phyloP scores from a whole-genome alignment of 2,329 filamentous ascomycete species.

The Trichophyton equinum region DNA sequence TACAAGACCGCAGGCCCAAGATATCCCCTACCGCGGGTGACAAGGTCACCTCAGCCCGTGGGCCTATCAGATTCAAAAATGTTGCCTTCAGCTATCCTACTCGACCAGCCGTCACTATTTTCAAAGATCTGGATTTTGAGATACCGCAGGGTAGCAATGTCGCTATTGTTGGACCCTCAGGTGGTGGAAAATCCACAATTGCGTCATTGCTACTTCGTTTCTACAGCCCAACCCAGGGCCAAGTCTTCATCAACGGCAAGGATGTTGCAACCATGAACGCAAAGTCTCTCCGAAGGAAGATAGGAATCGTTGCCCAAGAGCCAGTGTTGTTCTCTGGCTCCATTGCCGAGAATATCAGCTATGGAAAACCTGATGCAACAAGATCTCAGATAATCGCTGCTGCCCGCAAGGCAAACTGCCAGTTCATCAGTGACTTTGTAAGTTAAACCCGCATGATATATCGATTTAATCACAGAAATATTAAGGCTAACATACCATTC shows the following conservation, averaged over 20 bases:
- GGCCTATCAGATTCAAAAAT: slow-evolving; percentile 75
- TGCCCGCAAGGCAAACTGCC: slow-evolving; percentile 84
- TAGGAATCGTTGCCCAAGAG: slow-evolving; percentile 91
- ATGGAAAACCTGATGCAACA: slow-evolving; percentile 69
- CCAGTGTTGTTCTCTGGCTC: slow-evolving; percentile 78
- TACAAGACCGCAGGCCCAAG: slow-evolving; percentile 77
- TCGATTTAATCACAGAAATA: too few relatives aligned
- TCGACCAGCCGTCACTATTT: slow-evolving; percentile 79
- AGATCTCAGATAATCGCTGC: slow-evolving; percentile 72
- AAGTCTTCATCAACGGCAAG: slow-evolving; percentile 69
- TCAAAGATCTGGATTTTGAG: slow-evolving; percentile 75
- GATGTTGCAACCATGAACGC: slow-evolving; percentile 81
- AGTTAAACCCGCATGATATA: slow-evolving; percentile 22
- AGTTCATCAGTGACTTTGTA: slow-evolving; percentile 87
- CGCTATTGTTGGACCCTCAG: slow-evolving; percentile 89
- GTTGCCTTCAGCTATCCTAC: slow-evolving; percentile 89
- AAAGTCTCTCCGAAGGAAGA: slow-evolving; percentile 81
- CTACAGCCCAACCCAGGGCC: slow-evolving; percentile 67
- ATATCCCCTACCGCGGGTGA: slow-evolving; percentile 77
- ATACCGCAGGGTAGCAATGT: slow-evolving; percentile 91
- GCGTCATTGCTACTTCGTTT: slow-evolving; percentile 84
- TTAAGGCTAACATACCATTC: slow-evolving; percentile 6
- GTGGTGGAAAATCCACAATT: slow-evolving; percentile 92
- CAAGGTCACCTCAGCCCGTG: slow-evolving; percentile 70
- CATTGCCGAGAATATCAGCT: slow-evolving; percentile 75